These are phyloP conservation scores for Lindgomyces ingoldianus DNA, from an alignment of 495 filamentous ascomycete genomes.

Conservation along the genomic window DNA sequence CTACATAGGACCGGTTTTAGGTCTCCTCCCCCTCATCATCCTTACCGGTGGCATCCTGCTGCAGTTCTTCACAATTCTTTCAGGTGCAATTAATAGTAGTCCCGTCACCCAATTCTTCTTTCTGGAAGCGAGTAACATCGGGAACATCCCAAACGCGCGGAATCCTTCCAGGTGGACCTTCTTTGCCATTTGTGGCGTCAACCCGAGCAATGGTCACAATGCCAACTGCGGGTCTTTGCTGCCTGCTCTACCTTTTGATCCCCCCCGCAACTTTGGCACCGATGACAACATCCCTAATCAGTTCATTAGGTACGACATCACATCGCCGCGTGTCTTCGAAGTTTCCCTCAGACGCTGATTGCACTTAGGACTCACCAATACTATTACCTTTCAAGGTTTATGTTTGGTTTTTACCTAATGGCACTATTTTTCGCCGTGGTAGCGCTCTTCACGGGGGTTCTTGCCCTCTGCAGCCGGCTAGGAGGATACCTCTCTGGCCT, in stretches of 20 bases:
- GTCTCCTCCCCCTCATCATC: conserved; percentile 69
- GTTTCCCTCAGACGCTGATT: not conserved
- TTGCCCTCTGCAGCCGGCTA: conserved; percentile 62
- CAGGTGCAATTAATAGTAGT: conserved; percentile 57
- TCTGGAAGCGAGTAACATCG: conserved; percentile 70
- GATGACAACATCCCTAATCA: conserved; percentile 54
- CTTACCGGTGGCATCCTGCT: conserved; percentile 72
- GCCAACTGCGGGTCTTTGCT: conserved; percentile 54
- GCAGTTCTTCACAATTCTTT: conserved; percentile 79
- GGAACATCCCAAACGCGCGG: conserved; percentile 64
- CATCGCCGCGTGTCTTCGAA: not conserved
- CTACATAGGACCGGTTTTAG: conserved; percentile 46
- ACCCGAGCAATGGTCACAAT: conserved; percentile 52
- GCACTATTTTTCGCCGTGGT: conserved; percentile 64
- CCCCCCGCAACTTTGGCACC: conserved; percentile 64
- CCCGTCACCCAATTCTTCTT: conserved; percentile 80
- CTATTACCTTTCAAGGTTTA: conserved; percentile 67
- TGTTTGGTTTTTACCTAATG: conserved; percentile 72
- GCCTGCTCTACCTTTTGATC: conserved; percentile 67
- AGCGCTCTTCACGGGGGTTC: conserved; percentile 61
- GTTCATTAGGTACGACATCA: conserved; percentile 55
- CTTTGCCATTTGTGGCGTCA: conserved; percentile 69
- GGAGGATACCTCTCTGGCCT: conserved; percentile 63
- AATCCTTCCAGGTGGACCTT: conserved; percentile 79
- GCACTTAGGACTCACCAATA: conserved; percentile 55